These are phyloP conservation scores for Citrus trifoliata DNA, from an alignment of 345 rosid genomes.

Conservation along the genomic window DNA sequence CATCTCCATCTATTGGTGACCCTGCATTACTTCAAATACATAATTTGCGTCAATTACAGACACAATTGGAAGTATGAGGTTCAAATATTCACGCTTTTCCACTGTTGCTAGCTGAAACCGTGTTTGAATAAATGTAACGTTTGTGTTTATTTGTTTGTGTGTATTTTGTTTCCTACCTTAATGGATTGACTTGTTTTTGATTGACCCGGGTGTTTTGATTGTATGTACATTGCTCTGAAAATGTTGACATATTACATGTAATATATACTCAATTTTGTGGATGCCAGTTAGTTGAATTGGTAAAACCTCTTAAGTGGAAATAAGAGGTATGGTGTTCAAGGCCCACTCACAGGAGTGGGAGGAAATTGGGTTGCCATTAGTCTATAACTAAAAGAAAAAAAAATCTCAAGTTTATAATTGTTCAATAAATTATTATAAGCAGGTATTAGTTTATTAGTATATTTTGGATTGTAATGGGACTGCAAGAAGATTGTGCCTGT, in stretches of 20 bases:
- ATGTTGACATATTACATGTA: neutral
- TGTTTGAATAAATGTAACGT: neutral
- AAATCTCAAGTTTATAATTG: no score
- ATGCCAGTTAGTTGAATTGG: neutral
- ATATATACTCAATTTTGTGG: neutral
- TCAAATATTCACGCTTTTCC: neutral
- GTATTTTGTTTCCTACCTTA: neutral
- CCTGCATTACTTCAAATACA: neutral
- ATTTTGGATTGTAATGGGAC: neutral
- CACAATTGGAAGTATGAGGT: neutral
- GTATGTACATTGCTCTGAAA: neutral
- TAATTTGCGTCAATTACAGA: neutral
- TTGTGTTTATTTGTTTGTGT: neutral
- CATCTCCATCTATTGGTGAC: neutral
- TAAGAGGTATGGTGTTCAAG: no score
- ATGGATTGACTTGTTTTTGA: neutral
- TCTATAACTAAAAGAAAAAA: no score
- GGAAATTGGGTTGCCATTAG: no score
- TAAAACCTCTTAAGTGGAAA: no score
- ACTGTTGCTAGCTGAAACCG: neutral
- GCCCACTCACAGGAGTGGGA: no score
- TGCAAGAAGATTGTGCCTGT: neutral
- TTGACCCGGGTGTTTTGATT: neutral
- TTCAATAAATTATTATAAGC: no score
- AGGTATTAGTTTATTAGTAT: neutral